Evolutionary conservation across 148 eudicot genomes (phyloP).

Genomic region (Nepenthes mirabilis): DNA sequence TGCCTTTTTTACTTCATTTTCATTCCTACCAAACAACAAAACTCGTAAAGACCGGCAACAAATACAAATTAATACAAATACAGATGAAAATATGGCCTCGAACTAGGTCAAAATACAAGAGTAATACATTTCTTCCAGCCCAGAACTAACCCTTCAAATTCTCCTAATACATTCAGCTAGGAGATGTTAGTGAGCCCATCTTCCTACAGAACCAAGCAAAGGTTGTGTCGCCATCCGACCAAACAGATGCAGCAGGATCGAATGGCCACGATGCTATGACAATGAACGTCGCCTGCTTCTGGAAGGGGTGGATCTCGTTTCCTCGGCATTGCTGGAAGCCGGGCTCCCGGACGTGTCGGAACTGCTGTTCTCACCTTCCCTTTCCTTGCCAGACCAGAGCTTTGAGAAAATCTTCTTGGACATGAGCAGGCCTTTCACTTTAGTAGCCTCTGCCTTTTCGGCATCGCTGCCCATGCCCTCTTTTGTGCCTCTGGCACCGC

Average conservation of each 20-base stretch:
- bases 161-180: no score
- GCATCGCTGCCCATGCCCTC: constrained; percentile 17
- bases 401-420: constrained; percentile 64
- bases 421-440: constrained; percentile 41
- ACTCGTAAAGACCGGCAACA: no score
- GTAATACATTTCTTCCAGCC: no score
- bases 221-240: not conserved
- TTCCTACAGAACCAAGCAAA: not conserved
- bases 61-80: no score
- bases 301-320: constrained; percentile 56
- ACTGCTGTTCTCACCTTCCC: constrained; percentile 65
- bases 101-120: no score
- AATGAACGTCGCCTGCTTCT: constrained; percentile 39
- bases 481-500: not conserved
- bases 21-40: no score
- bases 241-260: no score
- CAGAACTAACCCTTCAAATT: no score
- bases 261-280: not conserved
- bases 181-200: no score
- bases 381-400: constrained; percentile 65
- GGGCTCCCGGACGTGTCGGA: constrained; percentile 86
- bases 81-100: no score
- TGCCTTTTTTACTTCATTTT: no score
- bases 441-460: constrained; percentile 29
- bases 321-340: constrained; percentile 59